phyloP scores from a whole-genome alignment of 176 grass and related monocot species.

The Aegilops speltoides region DNA sequence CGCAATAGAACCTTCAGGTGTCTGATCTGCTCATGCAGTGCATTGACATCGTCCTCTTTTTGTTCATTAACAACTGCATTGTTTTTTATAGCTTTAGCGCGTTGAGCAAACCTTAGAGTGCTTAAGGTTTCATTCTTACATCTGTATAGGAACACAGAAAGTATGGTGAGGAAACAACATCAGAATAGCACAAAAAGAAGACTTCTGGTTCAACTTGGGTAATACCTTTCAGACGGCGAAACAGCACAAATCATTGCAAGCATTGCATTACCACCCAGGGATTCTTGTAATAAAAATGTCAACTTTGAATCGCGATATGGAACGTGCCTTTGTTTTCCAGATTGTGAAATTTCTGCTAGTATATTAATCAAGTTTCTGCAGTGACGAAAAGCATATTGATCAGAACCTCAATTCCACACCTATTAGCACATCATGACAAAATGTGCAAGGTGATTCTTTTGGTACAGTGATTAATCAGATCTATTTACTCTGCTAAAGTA shows the following conservation, averaged over 20 bases:
- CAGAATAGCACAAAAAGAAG: slow-evolving; percentile 1
- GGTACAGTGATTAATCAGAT: background rate
- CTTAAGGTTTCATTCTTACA: slow-evolving; percentile 89
- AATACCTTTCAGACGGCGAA: slow-evolving; percentile 81
- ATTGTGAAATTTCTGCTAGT: slow-evolving; percentile 86
- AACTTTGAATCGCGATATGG: slow-evolving; percentile 96
- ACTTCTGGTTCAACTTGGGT: background rate
- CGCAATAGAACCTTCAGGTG: slow-evolving; percentile 64
- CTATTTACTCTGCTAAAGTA: background rate
- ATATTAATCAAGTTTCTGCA: slow-evolving; percentile 97
- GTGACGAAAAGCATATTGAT: slow-evolving; percentile 21
- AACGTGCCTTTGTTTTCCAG: slow-evolving; percentile 87
- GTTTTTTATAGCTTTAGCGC: slow-evolving; percentile 95
- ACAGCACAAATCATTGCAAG: slow-evolving; percentile 96
- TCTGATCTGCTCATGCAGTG: slow-evolving; percentile 75
- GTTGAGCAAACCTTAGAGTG: slow-evolving; percentile 93
- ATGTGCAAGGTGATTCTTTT: background rate
- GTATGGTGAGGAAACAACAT: slow-evolving; percentile 3
- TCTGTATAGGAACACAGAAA: slow-evolving; percentile 42
- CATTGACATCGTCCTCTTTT: slow-evolving; percentile 84
- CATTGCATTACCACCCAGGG: slow-evolving; percentile 93
- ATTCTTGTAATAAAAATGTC: slow-evolving; percentile 96
- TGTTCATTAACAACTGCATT: slow-evolving; percentile 92
- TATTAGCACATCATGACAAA: background rate
- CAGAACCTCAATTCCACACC: slow-evolving; percentile 16